Base-by-base conservation (phyloP, 257 asterid genomes). In the Fraxinus excelsior region DNA sequence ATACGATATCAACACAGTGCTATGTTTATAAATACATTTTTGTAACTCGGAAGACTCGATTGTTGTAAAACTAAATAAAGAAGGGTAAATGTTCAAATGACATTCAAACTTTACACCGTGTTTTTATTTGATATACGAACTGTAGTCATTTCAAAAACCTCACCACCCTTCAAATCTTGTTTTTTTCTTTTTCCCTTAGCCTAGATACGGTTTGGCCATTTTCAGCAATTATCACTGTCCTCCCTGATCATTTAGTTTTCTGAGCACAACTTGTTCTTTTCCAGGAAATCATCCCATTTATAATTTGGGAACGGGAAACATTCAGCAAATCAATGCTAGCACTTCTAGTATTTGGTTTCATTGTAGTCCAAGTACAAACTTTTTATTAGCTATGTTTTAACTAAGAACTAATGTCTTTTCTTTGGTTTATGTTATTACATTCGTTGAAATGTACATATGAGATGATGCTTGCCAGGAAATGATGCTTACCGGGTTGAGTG, bases 201-300 rank as follows among this genome's bases (percentile, higher is more conserved):
- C 8, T 18, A 18, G 23, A 51, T 51, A 19, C 1, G 62, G 10
- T 51, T 51, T 51, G 23, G 10, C 62, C 23, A 19, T 51, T 51
- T 3, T 51, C 62, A 51, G 21, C 23, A 51, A 51, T 18, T 51
- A 51, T 19, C 21, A 1, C 0, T 7, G 19, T 51, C 9, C 67
- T 21, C 23, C 26, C 28, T n/a, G 65, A n/a, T 56, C 10, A 56
- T 56, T 7, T 56, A 56, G 28, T n/a, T 60, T 60, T 5, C 31
- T 60, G 31, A 60, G 67, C 4, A 11, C 2, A 32, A 9, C 32
- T 25, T 78, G 35, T 74, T 37, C 51, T 56, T 81, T 35, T 75
- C 40, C 87, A 91, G 94, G 96, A 88, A 84, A 80, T 92, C 74
- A 90, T 92, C 70, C 98, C 97, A 67, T 7, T 88, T 21, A 79